Conservation (phyloP, 768 basidiomycete genomes). For the Grammothele lineata region DNA sequence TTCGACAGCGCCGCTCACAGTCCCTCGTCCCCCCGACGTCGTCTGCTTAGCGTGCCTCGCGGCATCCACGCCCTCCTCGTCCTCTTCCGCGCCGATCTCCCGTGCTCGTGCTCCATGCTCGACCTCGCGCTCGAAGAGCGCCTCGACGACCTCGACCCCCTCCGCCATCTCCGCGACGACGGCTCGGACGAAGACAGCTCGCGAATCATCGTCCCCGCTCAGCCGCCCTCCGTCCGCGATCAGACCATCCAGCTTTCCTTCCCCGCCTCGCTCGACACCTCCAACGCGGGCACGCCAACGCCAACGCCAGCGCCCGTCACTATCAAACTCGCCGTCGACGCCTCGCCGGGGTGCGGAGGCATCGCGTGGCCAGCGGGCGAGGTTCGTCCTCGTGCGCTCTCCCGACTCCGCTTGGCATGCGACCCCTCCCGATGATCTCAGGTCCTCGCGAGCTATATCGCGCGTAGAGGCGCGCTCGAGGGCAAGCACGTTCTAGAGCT, state of each 20-base stretch:
- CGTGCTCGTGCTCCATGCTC: slow-evolving; percentile 14
- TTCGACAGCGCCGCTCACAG: neutral
- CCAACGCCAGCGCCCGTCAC: slow-evolving; percentile 28
- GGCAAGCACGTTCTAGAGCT: slow-evolving; percentile 71
- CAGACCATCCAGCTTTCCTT: slow-evolving; percentile 45
- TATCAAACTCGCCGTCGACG: slow-evolving; percentile 63
- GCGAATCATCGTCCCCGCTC: slow-evolving; percentile 46
- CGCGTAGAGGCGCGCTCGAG: slow-evolving; percentile 51
- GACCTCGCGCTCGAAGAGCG: slow-evolving; percentile 48
- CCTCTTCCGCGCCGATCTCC: neutral
- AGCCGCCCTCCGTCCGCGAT: slow-evolving; percentile 46
- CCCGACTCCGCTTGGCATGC: neutral
- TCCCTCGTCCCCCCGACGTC: slow-evolving; percentile 1
- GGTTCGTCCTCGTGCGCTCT: slow-evolving; percentile 38
- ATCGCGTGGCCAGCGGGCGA: slow-evolving; percentile 91
- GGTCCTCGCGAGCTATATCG: slow-evolving; percentile 78
- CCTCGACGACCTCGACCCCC: slow-evolving; percentile 53
- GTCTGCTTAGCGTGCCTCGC: slow-evolving; percentile 2
- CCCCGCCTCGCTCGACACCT: slow-evolving; percentile 32
- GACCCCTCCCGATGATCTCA: slow-evolving; percentile 26
- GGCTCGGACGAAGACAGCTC: slow-evolving; percentile 27
- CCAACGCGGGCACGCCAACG: neutral
- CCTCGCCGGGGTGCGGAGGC: slow-evolving; percentile 87
- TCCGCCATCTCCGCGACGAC: slow-evolving; percentile 53
- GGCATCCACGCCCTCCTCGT: neutral